A percentile compares a stretch with the other conserved stretches of the same genome.
phyloP scores from a whole-genome alignment of 2,329 filamentous ascomycete genomes.

The Fusarium circinatum region DNA sequence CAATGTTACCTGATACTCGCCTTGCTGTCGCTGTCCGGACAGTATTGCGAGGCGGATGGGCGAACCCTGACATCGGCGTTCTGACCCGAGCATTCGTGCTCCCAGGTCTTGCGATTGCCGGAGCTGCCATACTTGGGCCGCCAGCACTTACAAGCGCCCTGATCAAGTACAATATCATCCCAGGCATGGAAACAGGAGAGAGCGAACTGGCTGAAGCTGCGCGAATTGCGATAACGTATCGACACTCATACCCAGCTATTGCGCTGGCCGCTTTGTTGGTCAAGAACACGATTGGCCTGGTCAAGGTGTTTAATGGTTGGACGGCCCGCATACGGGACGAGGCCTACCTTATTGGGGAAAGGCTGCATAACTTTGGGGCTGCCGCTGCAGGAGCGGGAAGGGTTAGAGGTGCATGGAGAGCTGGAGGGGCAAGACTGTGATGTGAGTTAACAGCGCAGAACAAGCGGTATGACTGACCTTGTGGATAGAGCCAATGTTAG shows the following conservation, averaged over 20 bases:
- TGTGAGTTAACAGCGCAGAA: conserved; percentile 30
- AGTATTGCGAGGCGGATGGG: conserved; percentile 78
- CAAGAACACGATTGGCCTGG: conserved; percentile 59
- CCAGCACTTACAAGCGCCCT: conserved; percentile 62
- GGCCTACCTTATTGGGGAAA: conserved; percentile 93
- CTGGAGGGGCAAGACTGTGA: conserved; percentile 48
- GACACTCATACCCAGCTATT: conserved; percentile 76
- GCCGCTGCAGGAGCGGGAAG: conserved; percentile 52
- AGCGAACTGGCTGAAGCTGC: conserved; percentile 44
- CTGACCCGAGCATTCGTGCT: conserved; percentile 90
- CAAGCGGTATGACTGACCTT: background rate
- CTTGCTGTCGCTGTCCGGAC: conserved; percentile 79
- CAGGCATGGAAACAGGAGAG: conserved; percentile 27
- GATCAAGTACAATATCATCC: conserved; percentile 41
- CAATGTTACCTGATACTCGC: conserved; percentile 75
- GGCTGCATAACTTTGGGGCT: conserved; percentile 89
- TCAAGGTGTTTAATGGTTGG: conserved; percentile 77
- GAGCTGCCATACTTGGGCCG: conserved; percentile 72
- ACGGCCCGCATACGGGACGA: conserved; percentile 87
- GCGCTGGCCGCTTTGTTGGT: conserved; percentile 60
- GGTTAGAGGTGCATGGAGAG: conserved; percentile 51
- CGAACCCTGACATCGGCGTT: conserved; percentile 80
- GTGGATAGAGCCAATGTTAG: background rate
- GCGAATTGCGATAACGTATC: conserved; percentile 55
- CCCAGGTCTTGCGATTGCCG: conserved; percentile 72